These are phyloP conservation scores for Cordyceps militaris DNA, from an alignment of 2,329 filamentous ascomycete genomes.

Conservation along the genomic window DNA sequence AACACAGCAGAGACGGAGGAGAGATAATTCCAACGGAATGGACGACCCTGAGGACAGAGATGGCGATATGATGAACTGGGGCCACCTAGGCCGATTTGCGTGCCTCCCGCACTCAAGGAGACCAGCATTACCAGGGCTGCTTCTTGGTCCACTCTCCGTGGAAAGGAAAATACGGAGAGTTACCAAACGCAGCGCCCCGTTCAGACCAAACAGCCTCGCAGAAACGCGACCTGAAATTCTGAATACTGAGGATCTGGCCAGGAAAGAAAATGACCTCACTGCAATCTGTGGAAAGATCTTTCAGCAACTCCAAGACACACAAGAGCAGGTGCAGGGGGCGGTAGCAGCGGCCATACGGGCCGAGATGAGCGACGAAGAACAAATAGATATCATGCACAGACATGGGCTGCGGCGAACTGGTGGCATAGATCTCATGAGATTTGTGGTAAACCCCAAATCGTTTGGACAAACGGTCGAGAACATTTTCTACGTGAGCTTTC, in stretches of 20 bases:
- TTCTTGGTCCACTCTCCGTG: slow-evolving; percentile 81
- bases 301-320: slow-evolving; percentile 46
- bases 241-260: slow-evolving; percentile 63
- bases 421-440: slow-evolving; percentile 74
- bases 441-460: slow-evolving; percentile 81
- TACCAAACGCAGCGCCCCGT: slow-evolving; percentile 62
- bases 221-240: slow-evolving; percentile 76
- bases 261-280: slow-evolving; percentile 73
- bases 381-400: slow-evolving; percentile 51
- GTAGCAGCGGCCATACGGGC: slow-evolving; percentile 38
- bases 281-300: slow-evolving; percentile 71
- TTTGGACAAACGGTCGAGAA: slow-evolving; percentile 97
- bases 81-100: slow-evolving; percentile 69
- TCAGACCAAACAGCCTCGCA: slow-evolving; percentile 59
- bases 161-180: slow-evolving; percentile 74
- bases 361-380: slow-evolving; percentile 40
- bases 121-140: slow-evolving; percentile 72
- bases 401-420: slow-evolving; percentile 60
- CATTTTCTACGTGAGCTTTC: slow-evolving; percentile 90
- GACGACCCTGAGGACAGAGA: slow-evolving; percentile 51
- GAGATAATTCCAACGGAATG: slow-evolving; percentile 17
- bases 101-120: slow-evolving; percentile 66
- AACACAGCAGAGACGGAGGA: slow-evolving; percentile 20
- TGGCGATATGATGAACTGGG: slow-evolving; percentile 80
- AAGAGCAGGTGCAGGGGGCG: slow-evolving; percentile 39